A percentile compares a stretch with the other conserved stretches of the same genome.
phyloP scores from a whole-genome alignment of 2,329 filamentous ascomycete species.

The Pyrenophora tritici-repentis region DNA sequence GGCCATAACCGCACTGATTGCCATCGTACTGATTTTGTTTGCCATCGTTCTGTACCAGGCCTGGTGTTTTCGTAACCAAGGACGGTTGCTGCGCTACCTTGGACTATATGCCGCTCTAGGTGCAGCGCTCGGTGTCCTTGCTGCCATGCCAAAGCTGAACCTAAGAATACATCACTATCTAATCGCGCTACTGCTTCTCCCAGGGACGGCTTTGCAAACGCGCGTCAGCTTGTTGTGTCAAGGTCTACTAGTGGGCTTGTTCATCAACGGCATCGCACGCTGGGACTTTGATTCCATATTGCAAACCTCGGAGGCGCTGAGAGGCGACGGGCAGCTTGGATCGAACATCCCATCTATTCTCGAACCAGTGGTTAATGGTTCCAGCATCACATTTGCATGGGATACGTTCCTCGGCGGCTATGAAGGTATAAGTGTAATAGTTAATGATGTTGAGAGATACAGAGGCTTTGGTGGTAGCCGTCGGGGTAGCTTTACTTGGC shows the following conservation, averaged over 20 bases:
- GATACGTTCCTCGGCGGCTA: constrained; percentile 54
- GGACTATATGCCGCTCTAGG: constrained; percentile 76
- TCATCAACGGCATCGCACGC: constrained; percentile 88
- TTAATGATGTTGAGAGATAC: constrained; percentile 85
- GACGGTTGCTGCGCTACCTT: constrained; percentile 70
- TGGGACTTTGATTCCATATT: constrained; percentile 92
- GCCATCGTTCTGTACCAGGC: constrained; percentile 38
- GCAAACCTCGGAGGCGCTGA: constrained; percentile 75
- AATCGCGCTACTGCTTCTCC: constrained; percentile 82
- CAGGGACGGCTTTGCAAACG: constrained; percentile 87
- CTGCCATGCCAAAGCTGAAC: constrained; percentile 75
- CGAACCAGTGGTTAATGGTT: constrained; percentile 46
- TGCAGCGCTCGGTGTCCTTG: constrained; percentile 76
- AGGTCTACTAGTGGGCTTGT: constrained; percentile 85
- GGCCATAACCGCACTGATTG: constrained; percentile 41
- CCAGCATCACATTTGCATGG: constrained; percentile 55
- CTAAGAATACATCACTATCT: constrained; percentile 93
- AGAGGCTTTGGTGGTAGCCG: constrained; percentile 66
- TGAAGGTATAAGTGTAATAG: constrained; percentile 79
- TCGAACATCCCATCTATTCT: constrained; percentile 60
- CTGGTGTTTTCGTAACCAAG: constrained; percentile 42
- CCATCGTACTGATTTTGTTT: constrained; percentile 39
- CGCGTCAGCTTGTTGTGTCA: constrained; percentile 86
- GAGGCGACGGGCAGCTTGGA: constrained; percentile 57
- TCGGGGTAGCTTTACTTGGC: constrained; percentile 62